Conservation (phyloP, 1,284 basidiomycete genomes). For the Sporisorium reilianum region DNA sequence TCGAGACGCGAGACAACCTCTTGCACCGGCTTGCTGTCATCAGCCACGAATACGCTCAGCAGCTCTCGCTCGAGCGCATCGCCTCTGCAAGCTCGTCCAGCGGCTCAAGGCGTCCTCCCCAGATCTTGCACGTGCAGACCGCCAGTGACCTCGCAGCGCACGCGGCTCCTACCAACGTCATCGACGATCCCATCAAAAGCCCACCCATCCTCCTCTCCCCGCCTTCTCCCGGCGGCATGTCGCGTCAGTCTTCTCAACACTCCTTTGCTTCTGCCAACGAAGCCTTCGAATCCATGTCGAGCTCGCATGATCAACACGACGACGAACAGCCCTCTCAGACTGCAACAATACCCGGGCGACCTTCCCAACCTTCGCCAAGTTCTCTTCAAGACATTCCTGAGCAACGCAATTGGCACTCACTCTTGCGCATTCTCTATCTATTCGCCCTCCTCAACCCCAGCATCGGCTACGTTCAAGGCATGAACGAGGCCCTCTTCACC, state of each 20-base stretch:
- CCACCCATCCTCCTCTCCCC: slow-evolving; percentile 52
- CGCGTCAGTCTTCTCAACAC: slow-evolving; percentile 33
- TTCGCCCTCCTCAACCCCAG: slow-evolving; percentile 66
- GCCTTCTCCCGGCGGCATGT: slow-evolving; percentile 43
- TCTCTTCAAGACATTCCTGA: slow-evolving; percentile 1
- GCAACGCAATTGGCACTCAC: slow-evolving; percentile 63
- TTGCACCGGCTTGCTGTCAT: slow-evolving; percentile 46
- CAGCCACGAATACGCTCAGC: slow-evolving; percentile 47
- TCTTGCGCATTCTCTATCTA: slow-evolving; percentile 65
- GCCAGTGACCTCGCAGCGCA: slow-evolving; percentile 6
- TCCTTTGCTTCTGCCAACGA: slow-evolving; percentile 43
- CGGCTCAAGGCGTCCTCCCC: slow-evolving; percentile 14
- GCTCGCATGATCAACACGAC: not conserved
- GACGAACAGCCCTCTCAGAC: not conserved
- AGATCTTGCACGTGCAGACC: slow-evolving; percentile 32
- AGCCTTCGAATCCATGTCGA: slow-evolving; percentile 6
- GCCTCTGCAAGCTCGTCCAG: slow-evolving; percentile 14
- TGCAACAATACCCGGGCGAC: not conserved
- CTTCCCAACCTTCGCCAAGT: not conserved
- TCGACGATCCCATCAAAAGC: slow-evolving; percentile 35
- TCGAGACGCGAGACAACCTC: slow-evolving; percentile 29
- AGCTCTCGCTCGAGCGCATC: slow-evolving; percentile 33
- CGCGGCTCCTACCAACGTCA: not conserved
- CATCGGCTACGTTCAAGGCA: slow-evolving; percentile 66
- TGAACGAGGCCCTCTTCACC: slow-evolving; percentile 66